Conservation (phyloP, 2,329 filamentous ascomycete genomes). For the Verticillium tricorpus region DNA sequence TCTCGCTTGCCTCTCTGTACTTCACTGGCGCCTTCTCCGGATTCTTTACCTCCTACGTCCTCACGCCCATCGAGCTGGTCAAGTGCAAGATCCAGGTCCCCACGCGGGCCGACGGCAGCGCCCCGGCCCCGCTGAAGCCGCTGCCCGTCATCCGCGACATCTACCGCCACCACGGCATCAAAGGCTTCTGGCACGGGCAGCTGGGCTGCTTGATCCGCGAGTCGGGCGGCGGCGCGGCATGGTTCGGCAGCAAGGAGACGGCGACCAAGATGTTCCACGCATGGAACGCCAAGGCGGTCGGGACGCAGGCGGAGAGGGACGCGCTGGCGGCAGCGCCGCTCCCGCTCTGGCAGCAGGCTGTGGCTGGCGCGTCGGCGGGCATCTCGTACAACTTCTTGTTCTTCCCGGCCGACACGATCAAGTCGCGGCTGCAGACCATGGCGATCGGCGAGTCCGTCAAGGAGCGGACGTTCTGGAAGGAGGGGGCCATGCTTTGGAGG, state of each 20-base stretch:
- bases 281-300: conserved; percentile 40
- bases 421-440: conserved; percentile 92
- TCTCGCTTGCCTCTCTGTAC: conserved; percentile 73
- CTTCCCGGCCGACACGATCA: conserved; percentile 96
- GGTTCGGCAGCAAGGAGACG: conserved; percentile 91
- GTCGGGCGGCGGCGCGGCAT: conserved; percentile 86
- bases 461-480: conserved; percentile 66
- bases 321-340: conserved; percentile 48
- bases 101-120: conserved; percentile 32
- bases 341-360: conserved; percentile 80
- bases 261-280: conserved; percentile 66
- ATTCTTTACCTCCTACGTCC: conserved; percentile 80
- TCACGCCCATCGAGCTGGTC: conserved; percentile 94
- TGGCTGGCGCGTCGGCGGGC: conserved; percentile 82
- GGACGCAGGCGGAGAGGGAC: conserved; percentile 33
- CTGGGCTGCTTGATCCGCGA: conserved; percentile 90
- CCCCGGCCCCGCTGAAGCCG: conserved; percentile 52
- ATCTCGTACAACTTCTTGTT: conserved; percentile 96
- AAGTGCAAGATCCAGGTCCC: conserved; percentile 98
- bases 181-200: conserved; percentile 94
- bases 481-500: conserved; percentile 71
- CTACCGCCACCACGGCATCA: conserved; percentile 75
- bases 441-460: conserved; percentile 55
- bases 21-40: conserved; percentile 82
- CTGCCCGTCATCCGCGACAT: conserved; percentile 71